Evolutionary conservation across 371 early-diverging fungal species (phyloP).

Genomic region (Mortierella sp.): DNA sequence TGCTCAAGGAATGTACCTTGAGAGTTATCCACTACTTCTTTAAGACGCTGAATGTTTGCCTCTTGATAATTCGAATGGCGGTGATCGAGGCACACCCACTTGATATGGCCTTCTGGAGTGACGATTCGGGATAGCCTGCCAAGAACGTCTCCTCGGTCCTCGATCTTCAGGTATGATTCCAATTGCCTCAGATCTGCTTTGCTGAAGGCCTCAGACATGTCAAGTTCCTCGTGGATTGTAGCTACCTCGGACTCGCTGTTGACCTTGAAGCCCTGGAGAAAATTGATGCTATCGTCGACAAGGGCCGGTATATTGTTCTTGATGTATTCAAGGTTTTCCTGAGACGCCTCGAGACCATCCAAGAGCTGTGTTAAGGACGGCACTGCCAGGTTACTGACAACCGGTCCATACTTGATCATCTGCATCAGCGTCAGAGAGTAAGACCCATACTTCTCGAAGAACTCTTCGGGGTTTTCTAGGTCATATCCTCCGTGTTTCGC

Average conservation of each 20-base stretch:
- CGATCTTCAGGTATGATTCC: conserved; percentile 10
- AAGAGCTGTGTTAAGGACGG: conserved; percentile 1
- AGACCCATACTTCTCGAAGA: conserved; percentile 13
- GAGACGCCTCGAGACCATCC: neutral
- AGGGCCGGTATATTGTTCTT: too few species aligned
- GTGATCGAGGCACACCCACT: conserved; percentile 28
- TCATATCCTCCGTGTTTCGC: conserved; percentile 28
- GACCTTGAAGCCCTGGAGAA: too few species aligned
- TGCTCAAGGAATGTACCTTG: conserved; percentile 11
- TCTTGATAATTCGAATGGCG: conserved; percentile 3
- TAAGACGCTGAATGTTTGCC: neutral
- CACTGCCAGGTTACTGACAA: conserved; percentile 8
- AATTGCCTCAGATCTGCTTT: conserved; percentile 14
- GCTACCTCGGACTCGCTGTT: neutral
- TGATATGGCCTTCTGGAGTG: conserved; percentile 11
- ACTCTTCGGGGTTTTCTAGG: conserved; percentile 10
- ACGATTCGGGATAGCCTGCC: conserved; percentile 24
- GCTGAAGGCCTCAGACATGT: too few species aligned
- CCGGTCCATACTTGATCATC: conserved; percentile 18
- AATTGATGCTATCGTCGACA: too few species aligned
- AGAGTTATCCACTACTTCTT: neutral
- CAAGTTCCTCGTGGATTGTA: neutral
- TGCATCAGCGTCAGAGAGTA: conserved; percentile 16
- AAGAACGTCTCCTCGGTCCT: neutral
- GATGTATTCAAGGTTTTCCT: too few species aligned